phyloP scores from a whole-genome alignment of 345 rosid species.

The Boechera retrofracta region DNA sequence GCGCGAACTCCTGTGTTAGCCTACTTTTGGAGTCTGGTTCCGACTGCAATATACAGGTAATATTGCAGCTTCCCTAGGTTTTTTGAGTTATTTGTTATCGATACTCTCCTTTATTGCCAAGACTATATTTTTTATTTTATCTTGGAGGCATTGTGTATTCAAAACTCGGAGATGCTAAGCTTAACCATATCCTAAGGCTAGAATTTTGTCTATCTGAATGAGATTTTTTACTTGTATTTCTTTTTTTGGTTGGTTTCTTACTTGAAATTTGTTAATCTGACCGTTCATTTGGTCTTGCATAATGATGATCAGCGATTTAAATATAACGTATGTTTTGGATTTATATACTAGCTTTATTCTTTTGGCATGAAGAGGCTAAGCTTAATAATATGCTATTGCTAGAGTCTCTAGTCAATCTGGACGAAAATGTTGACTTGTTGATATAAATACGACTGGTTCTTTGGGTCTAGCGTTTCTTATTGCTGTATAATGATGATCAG shows the following conservation, averaged over 20 bases:
- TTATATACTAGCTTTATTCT: slow-evolving; percentile 6
- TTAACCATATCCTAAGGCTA: slow-evolving; percentile 16
- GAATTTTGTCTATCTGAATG: not conserved
- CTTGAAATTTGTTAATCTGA: slow-evolving; percentile 5
- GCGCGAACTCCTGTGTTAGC: slow-evolving; percentile 87
- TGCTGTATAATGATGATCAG: slow-evolving; percentile 8
- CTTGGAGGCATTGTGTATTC: slow-evolving; percentile 6
- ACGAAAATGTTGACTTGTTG: slow-evolving; percentile 7
- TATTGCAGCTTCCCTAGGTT: slow-evolving; percentile 16
- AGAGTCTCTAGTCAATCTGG: slow-evolving; percentile 7
- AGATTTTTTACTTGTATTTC: not conserved
- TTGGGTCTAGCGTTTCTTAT: not conserved
- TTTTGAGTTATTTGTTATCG: slow-evolving; percentile 13
- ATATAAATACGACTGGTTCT: slow-evolving; percentile 14
- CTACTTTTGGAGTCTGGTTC: slow-evolving; percentile 88
- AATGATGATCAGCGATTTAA: not conserved
- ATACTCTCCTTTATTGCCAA: slow-evolving; percentile 14
- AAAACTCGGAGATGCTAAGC: slow-evolving; percentile 1
- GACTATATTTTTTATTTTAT: not conserved
- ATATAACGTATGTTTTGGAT: not conserved
- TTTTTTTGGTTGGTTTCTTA: not conserved
- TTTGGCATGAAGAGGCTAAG: slow-evolving; percentile 2
- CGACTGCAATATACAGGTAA: slow-evolving; percentile 88
- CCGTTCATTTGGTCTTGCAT: slow-evolving; percentile 10
- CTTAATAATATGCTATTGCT: slow-evolving; percentile 1